Conservation (phyloP, 306 rosid species). For the Malus orientalis region DNA sequence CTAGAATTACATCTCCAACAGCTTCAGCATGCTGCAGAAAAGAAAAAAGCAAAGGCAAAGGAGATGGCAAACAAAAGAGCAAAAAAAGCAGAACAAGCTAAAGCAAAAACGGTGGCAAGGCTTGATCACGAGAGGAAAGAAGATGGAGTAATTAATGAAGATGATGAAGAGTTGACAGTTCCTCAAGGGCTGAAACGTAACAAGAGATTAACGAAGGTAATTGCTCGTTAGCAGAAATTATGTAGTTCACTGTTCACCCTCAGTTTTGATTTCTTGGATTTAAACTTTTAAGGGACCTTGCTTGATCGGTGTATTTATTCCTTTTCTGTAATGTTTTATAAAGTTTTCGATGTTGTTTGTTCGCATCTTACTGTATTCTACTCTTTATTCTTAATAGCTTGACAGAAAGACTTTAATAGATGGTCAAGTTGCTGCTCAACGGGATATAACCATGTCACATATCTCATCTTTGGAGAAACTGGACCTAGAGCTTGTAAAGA, state of each 20-base stretch:
- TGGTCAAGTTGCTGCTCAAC: conserved; percentile 23
- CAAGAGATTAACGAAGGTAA: conserved; percentile 48
- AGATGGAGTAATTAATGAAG: neutral
- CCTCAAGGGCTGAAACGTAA: conserved; percentile 22
- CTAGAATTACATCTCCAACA: conserved; percentile 37
- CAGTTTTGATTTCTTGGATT: neutral
- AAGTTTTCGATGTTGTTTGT: neutral
- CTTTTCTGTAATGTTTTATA: neutral
- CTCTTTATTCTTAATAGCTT: conserved; percentile 32
- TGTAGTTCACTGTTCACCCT: neutral
- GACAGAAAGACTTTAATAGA: conserved; percentile 23
- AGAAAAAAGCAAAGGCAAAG: conserved; percentile 40
- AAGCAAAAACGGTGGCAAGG: conserved; percentile 34
- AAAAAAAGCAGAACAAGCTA: conserved; percentile 14
- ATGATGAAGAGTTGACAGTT: conserved; percentile 25
- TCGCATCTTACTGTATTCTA: neutral
- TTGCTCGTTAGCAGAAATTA: neutral
- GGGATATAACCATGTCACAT: conserved; percentile 20
- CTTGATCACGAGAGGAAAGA: conserved; percentile 21
- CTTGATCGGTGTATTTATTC: neutral
- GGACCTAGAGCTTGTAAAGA: conserved; percentile 64
- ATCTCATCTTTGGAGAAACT: conserved; percentile 37
- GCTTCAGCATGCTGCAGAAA: conserved; percentile 38
- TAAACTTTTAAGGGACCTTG: neutral
- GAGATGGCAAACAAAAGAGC: conserved; percentile 24